These are phyloP conservation scores for Metschnikowia vanudenii DNA, from an alignment of 805 yeast genomes.

Conservation along the genomic window DNA sequence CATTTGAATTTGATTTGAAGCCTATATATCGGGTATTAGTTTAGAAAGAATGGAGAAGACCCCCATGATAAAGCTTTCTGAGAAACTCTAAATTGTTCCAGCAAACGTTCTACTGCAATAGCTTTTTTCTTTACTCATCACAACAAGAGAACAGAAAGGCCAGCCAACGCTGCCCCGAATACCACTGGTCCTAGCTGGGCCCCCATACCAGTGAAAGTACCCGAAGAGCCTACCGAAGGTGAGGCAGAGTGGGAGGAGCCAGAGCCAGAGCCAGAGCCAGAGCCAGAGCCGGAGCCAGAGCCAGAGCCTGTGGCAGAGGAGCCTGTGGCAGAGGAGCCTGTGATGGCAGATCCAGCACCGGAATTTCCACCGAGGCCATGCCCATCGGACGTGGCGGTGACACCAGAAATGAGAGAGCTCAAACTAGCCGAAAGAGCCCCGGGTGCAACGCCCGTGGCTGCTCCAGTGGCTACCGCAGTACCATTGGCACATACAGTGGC, in stretches of 20 bases:
- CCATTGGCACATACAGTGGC: background rate
- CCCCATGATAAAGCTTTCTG: too few relatives aligned
- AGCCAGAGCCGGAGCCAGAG: too few relatives aligned
- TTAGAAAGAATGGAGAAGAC: too few relatives aligned
- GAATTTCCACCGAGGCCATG: background rate
- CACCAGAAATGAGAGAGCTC: background rate
- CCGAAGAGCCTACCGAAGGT: background rate
- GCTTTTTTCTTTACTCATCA: background rate
- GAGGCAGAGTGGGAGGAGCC: background rate
- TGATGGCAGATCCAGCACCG: too few relatives aligned
- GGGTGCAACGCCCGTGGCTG: background rate
- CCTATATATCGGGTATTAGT: too few relatives aligned
- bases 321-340: too few relatives aligned
- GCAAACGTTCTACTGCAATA: too few relatives aligned
- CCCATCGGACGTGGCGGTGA: background rate
- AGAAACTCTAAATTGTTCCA: too few relatives aligned
- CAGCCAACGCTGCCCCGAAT: constrained; percentile 8
- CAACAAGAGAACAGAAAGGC: constrained; percentile 12
- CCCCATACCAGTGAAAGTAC: constrained; percentile 7
- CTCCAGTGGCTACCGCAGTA: background rate
- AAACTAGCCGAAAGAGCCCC: background rate
- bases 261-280: background rate
- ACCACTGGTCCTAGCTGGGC: constrained; percentile 6
- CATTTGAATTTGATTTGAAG: too few relatives aligned
- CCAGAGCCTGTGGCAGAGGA: background rate